Evolutionary conservation across 768 basidiomycete species (phyloP), one percentile per base, ranked within the genome.

Genomic region (Boletellus ananas): DNA sequence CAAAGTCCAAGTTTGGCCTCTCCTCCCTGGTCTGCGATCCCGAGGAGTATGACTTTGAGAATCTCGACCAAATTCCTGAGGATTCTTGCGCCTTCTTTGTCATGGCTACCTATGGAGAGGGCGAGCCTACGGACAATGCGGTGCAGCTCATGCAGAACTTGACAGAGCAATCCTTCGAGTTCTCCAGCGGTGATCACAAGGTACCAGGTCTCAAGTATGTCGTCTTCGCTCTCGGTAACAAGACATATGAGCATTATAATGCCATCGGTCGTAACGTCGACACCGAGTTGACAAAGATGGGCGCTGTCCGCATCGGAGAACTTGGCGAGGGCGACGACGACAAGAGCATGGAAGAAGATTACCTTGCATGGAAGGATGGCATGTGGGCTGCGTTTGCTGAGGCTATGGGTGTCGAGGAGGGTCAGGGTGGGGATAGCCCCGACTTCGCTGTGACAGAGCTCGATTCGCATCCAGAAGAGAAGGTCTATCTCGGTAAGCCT

Each of bases 301-400:
- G 94, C 25, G 96, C 82, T 18, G 67, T 74, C 47, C 83, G 92
- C 45, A 88, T 98, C 33, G 94, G 94, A 37, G 85, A 87, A 65
- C 78, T 87, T 34, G 95, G 95, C 10, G 94, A 98, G 70, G 95
- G 95, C 56, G 96, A 99, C 63, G 95, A 99, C 64, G 96, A 99
- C 71, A 96, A 96, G 77, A 93, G 89, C 65, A 97, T 99, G 94
- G 95, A 99, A 68, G 95, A 99, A 73, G 95, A 99, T 69, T 99
- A 98, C 67, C 81, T 99, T 12, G 94, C 91, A 61, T 99, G 95
- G 95, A 99, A 98, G 70, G 95, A 99, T 63, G 79, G 78, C 58
- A 94, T 98, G 94, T 98, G 94, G 90, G 85, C 87, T 16, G 83
- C 84, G 5, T 90, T 98, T 53, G 78, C 93, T n/a, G 67, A 76